These are phyloP conservation scores for Neonectria sp. DNA, from an alignment of 2,329 filamentous ascomycete genomes.

Conservation along the genomic window DNA sequence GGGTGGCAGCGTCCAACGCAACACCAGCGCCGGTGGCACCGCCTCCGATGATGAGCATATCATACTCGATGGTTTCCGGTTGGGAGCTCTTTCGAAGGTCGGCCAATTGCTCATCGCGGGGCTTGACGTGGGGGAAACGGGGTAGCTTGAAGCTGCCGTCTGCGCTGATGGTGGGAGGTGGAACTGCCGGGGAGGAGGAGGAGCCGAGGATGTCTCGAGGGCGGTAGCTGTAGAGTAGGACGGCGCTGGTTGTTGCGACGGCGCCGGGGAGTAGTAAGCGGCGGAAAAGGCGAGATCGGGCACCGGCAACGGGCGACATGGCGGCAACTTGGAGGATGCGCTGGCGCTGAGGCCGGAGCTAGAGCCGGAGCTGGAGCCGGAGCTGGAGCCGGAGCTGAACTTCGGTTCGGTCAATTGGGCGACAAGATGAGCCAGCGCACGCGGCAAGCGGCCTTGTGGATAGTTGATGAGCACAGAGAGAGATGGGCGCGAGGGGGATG, in stretches of 20 bases:
- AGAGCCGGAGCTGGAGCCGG: background rate
- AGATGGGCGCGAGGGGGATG: background rate
- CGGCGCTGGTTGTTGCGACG: conserved; percentile 59
- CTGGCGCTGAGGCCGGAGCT: conserved; percentile 8
- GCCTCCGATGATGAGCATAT: conserved; percentile 79
- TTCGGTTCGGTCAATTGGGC: background rate
- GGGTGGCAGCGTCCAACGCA: conserved; percentile 79
- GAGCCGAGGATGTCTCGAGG: conserved; percentile 81
- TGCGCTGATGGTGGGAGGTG: conserved; percentile 78
- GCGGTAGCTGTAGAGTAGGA: conserved; percentile 71
- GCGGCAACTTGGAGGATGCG: conserved; percentile 11
- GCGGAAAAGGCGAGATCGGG: conserved; percentile 52
- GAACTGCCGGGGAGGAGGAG: conserved; percentile 77
- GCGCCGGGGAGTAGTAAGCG: conserved; percentile 61
- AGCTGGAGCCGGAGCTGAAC: background rate
- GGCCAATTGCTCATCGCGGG: conserved; percentile 75
- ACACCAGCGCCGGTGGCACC: conserved; percentile 81
- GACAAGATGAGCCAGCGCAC: background rate
- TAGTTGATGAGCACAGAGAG: background rate
- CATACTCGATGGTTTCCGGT: conserved; percentile 68
- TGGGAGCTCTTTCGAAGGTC: conserved; percentile 64
- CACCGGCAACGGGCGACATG: conserved; percentile 39
- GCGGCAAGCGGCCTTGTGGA: background rate
- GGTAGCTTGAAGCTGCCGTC: conserved; percentile 78
- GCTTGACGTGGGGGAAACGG: conserved; percentile 74